Conservation (phyloP, 2,329 filamentous ascomycete species). For the Emergomyces africanus region DNA sequence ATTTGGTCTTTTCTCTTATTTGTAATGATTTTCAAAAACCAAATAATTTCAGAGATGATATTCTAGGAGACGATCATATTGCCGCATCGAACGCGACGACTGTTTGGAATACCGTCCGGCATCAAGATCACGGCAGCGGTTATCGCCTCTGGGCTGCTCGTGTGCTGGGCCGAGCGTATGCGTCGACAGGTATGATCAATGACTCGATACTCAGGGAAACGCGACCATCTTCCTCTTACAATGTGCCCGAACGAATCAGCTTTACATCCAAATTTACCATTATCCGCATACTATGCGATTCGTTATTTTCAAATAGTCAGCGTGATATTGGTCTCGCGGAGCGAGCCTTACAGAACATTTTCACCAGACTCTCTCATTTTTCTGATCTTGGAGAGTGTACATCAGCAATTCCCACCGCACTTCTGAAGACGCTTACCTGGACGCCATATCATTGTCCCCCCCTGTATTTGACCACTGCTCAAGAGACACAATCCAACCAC, state of each 20-base stretch:
- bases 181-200: slow-evolving; percentile 53
- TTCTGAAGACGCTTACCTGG: slow-evolving; percentile 32
- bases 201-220: slow-evolving; percentile 35
- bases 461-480: slow-evolving; percentile 13
- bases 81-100: slow-evolving; percentile 50
- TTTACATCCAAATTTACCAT: slow-evolving; percentile 49
- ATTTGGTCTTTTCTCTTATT: slow-evolving; percentile 37
- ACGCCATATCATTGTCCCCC: slow-evolving; percentile 27
- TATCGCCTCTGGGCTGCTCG: slow-evolving; percentile 79
- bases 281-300: slow-evolving; percentile 47
- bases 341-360: slow-evolving; percentile 31
- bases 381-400: slow-evolving; percentile 24
- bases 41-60: slow-evolving; percentile 46
- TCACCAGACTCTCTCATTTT: slow-evolving; percentile 21
- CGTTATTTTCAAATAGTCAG: slow-evolving; percentile 47
- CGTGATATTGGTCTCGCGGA: slow-evolving; percentile 31
- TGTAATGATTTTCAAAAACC: slow-evolving; percentile 61
- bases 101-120: slow-evolving; percentile 64
- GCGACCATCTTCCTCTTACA: slow-evolving; percentile 5
- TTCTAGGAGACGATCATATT: slow-evolving; percentile 54
- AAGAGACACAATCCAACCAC: slow-evolving; percentile 11
- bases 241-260: slow-evolving; percentile 7
- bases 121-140: slow-evolving; percentile 48
- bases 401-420: slow-evolving; percentile 22
- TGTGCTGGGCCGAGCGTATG: slow-evolving; percentile 72